Evolutionary conservation across 1,284 basidiomycete genomes (phyloP), one percentile per base, ranked within the genome.

Genomic region (Wallemia mellicola): DNA sequence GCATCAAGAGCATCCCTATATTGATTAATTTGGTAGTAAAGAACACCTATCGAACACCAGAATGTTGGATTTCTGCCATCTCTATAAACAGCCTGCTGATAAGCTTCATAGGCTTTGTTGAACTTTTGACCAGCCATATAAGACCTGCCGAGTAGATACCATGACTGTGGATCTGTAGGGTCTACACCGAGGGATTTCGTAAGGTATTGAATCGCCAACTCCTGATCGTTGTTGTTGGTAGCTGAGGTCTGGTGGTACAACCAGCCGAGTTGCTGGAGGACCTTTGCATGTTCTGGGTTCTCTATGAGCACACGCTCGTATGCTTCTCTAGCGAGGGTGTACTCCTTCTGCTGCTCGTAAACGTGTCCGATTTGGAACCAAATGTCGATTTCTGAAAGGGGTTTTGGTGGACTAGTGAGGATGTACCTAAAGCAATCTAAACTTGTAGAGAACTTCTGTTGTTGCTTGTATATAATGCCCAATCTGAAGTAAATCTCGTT

Each of bases 341-440:
- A 85, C 86, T 95, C 87, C 70, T 88, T 84, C 70, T 91, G 85
- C 68, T 92, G 87, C 71, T 98, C 94, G 67, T 89, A 89, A 22
- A 98, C 92, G 68, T 98, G 94, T 1, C 94, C 92, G 63, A 98
- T 95, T 72, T 99, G 94, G 78, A 98, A 98, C 87, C 89, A 96
- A 63, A 99, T 96, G 67, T 98, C 91, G 64, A 89, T 87, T 67
- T 92, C 86, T 17, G 92, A 92, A 30, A 98, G 79, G 0, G 94
- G 92, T 63, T 80, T 82, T 17, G 94, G 92, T 2, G 94, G 92
- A 66, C 88, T 92, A 65, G 83, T 82, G 61, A 98, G 79, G 62
- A 98, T 98, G 67, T 86, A 86, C 66, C 91, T 86, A 73, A 98
- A 98, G 73, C 89, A 94, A 59, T 75, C 78, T 24, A 94, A 75